Evolutionary conservation across 2,329 filamentous ascomycete species (phyloP).

Genomic region (Scedosporium aurantiacum): DNA sequence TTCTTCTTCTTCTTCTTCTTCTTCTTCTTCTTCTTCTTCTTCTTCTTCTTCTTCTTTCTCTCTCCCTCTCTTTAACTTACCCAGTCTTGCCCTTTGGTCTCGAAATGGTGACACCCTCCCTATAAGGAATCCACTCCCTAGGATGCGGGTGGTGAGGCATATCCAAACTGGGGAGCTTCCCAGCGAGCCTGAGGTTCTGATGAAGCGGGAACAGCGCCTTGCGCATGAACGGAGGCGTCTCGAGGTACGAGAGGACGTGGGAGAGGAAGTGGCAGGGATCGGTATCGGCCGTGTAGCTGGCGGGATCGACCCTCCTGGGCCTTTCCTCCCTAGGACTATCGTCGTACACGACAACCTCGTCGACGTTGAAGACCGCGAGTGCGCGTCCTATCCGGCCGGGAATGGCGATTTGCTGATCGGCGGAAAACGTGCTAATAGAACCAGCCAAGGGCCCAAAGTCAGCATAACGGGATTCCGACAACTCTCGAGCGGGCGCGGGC

Average conservation of each 20-base stretch:
- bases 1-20: too few relatives aligned
- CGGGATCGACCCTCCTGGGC: slow-evolving; percentile 34
- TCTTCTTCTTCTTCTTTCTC: too few relatives aligned
- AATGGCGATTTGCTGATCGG: slow-evolving; percentile 63
- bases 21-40: too few relatives aligned
- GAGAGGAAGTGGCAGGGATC: slow-evolving; percentile 72
- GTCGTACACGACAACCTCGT: slow-evolving; percentile 75
- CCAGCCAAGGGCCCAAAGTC: neutral
- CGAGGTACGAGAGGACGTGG: slow-evolving; percentile 70
- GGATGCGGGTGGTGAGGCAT: slow-evolving; percentile 74
- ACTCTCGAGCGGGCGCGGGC: neutral
- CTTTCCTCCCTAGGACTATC: slow-evolving; percentile 45
- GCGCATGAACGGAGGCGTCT: slow-evolving; percentile 74
- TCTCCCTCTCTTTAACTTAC: too few relatives aligned
- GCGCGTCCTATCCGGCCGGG: slow-evolving; percentile 71
- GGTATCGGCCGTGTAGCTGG: slow-evolving; percentile 54
- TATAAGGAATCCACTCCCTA: slow-evolving; percentile 68
- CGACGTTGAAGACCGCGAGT: slow-evolving; percentile 70
- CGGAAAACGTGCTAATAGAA: slow-evolving; percentile 48
- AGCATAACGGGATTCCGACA: neutral
- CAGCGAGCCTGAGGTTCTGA: slow-evolving; percentile 63
- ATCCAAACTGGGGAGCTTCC: slow-evolving; percentile 64
- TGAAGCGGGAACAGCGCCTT: slow-evolving; percentile 67
- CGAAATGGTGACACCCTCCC: slow-evolving; percentile 60
- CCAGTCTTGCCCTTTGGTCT: slow-evolving; percentile 21